These are phyloP conservation scores for Lentinula boryana DNA, from an alignment of 768 basidiomycete genomes.

Conservation along the genomic window DNA sequence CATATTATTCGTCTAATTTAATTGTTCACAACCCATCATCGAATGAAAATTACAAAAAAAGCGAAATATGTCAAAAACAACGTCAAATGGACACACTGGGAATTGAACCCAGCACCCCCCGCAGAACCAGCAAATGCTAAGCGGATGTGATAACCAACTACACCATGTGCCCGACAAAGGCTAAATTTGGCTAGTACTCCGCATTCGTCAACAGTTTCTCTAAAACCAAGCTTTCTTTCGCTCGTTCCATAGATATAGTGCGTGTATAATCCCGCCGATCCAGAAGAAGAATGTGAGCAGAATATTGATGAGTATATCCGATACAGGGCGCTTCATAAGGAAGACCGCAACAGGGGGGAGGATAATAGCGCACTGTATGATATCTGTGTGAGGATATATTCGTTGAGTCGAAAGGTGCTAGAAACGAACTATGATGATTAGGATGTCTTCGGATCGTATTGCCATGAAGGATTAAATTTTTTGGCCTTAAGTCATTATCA, in stretches of 20 bases:
- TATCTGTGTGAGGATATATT: not conserved
- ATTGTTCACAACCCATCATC: not conserved
- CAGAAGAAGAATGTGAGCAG: slow-evolving; percentile 5
- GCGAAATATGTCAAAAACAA: not conserved
- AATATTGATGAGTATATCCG: slow-evolving; percentile 4
- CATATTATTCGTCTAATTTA: too few relatives aligned
- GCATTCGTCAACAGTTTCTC: not conserved
- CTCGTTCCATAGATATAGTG: slow-evolving; percentile 7
- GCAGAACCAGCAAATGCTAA: slow-evolving; percentile 12
- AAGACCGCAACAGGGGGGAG: slow-evolving; percentile 5
- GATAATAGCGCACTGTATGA: not conserved
- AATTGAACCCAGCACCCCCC: slow-evolving; percentile 7
- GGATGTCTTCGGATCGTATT: not conserved
- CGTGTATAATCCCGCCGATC: slow-evolving; percentile 5
- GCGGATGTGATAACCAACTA: slow-evolving; percentile 29
- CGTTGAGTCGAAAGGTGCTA: not conserved
- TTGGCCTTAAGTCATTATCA: too few relatives aligned
- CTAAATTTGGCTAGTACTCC: not conserved
- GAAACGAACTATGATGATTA: slow-evolving; percentile 1
- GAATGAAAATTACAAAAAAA: too few relatives aligned
- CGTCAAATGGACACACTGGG: slow-evolving; percentile 13
- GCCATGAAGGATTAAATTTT: not conserved
- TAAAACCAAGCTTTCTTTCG: slow-evolving; percentile 2
- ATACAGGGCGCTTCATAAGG: slow-evolving; percentile 2
- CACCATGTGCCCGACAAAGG: slow-evolving; percentile 20